Evolutionary conservation across 352 stramenopile genomes (phyloP).

Genomic region (Phytophthora rubi): DNA sequence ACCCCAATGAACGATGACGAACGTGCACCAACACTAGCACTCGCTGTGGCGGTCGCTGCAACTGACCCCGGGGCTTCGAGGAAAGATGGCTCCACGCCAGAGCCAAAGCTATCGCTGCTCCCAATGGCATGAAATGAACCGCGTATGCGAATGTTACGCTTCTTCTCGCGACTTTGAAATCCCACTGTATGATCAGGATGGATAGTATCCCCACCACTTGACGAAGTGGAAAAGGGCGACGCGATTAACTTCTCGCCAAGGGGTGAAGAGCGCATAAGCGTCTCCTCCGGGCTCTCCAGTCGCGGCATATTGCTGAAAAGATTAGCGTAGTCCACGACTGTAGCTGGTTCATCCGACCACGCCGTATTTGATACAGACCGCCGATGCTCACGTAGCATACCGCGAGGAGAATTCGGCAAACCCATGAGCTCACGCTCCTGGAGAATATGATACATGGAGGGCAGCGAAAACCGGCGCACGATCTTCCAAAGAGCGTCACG

Average conservation of each 20-base stretch:
- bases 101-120: conserved; percentile 21
- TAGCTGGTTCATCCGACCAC: conserved; percentile 52
- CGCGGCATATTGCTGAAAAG: conserved; percentile 52
- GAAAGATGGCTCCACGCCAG: conserved; percentile 26
- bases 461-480: conserved; percentile 63
- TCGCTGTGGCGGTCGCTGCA: conserved; percentile 19
- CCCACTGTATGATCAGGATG: conserved; percentile 19
- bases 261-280: conserved; percentile 60
- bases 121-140: conserved; percentile 57
- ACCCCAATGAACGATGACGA: conserved; percentile 22
- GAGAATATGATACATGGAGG: conserved; percentile 80
- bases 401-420: conserved; percentile 63
- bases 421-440: conserved; percentile 76
- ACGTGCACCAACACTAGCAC: conserved; percentile 6
- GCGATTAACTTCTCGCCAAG: conserved; percentile 66
- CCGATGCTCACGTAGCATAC: conserved; percentile 51
- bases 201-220: conserved; percentile 23
- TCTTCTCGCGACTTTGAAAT: conserved; percentile 28
- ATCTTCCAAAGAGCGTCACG: conserved; percentile 80
- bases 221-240: conserved; percentile 25
- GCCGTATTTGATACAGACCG: conserved; percentile 21
- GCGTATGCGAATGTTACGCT: conserved; percentile 57
- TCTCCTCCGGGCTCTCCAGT: conserved; percentile 62
- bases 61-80: conserved; percentile 20
- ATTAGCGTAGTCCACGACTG: conserved; percentile 59